Evolutionary conservation across 1,139 yeast genomes (phyloP).

Genomic region (Suhomyces bokatorum): DNA sequence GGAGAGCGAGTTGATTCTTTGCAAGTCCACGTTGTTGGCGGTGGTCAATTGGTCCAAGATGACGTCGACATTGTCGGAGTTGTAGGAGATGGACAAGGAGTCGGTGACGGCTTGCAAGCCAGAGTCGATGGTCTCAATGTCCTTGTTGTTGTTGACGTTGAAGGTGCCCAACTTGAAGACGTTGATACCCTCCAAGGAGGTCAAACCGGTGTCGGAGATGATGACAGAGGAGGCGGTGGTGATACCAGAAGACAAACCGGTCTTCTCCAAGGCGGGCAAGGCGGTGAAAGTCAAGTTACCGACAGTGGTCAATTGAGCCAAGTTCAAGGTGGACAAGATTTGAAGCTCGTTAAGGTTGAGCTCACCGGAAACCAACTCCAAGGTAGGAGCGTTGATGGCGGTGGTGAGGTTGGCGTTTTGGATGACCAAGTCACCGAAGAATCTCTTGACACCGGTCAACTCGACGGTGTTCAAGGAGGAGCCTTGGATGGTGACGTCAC

Average conservation of each 20-base stretch:
- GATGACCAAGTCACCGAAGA: slow-evolving; percentile 74
- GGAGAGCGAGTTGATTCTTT: slow-evolving; percentile 71
- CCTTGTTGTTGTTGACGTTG: slow-evolving; percentile 83
- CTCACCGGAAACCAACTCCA: slow-evolving; percentile 72
- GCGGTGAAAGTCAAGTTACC: slow-evolving; percentile 79
- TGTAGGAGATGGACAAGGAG: slow-evolving; percentile 76
- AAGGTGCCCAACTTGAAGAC: slow-evolving; percentile 70
- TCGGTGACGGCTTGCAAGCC: slow-evolving; percentile 74
- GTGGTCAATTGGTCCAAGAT: slow-evolving; percentile 66
- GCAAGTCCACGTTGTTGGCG: slow-evolving; percentile 86
- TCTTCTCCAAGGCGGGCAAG: slow-evolving; percentile 73
- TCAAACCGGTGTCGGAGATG: slow-evolving; percentile 86
- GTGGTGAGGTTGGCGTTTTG: slow-evolving; percentile 63
- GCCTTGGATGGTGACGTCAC: slow-evolving; percentile 74
- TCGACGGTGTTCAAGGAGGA: slow-evolving; percentile 54
- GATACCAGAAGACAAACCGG: slow-evolving; percentile 75
- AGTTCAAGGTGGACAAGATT: slow-evolving; percentile 62
- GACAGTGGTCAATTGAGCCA: slow-evolving; percentile 79
- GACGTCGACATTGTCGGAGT: slow-evolving; percentile 74
- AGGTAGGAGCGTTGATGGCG: slow-evolving; percentile 72
- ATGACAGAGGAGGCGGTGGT: slow-evolving; percentile 68
- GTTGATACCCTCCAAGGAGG: slow-evolving; percentile 77
- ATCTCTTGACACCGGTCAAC: slow-evolving; percentile 57
- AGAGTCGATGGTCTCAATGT: slow-evolving; percentile 66
- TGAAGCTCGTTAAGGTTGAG: slow-evolving; percentile 66